phyloP scores from a whole-genome alignment of 1,284 basidiomycete species.

The Phenoliferia sp. region DNA sequence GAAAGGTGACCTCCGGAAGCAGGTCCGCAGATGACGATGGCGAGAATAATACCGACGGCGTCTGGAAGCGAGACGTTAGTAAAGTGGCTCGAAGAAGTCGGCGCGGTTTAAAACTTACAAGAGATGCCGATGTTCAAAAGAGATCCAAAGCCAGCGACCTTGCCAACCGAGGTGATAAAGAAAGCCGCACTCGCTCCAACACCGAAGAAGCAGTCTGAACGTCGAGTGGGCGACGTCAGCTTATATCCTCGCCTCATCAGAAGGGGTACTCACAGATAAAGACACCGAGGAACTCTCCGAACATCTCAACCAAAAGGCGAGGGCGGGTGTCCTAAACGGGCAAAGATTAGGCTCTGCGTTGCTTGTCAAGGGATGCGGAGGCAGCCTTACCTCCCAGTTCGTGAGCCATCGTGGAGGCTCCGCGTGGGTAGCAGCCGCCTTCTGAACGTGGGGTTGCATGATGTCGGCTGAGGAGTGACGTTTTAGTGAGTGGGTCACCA shows the following conservation, averaged over 20 bases:
- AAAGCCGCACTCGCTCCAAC: constrained; percentile 23
- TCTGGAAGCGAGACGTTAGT: no score
- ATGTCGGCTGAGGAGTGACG: constrained; percentile 6
- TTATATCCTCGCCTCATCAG: no score
- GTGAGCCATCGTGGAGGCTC: constrained; percentile 14
- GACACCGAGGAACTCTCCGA: constrained; percentile 26
- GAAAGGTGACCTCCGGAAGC: constrained; percentile 33
- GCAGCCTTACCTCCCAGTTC: constrained; percentile 21
- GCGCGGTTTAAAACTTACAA: no score
- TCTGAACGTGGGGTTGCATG: constrained; percentile 2
- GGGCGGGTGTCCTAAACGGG: constrained; percentile 12
- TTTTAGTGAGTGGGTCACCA: not conserved
- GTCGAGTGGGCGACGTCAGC: no score
- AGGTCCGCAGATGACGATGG: not conserved
- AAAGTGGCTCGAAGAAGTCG: no score
- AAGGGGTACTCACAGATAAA: constrained; percentile 20
- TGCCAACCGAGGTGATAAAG: constrained; percentile 18
- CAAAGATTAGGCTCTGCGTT: not conserved
- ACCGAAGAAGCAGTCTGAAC: constrained; percentile 2
- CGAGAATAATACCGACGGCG: constrained; percentile 31
- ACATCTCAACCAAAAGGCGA: constrained; percentile 25
- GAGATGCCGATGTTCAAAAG: constrained; percentile 23
- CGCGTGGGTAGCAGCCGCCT: constrained; percentile 3
- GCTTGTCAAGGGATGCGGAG: not conserved
- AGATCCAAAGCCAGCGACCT: constrained; percentile 22